Evolutionary conservation across 768 basidiomycete genomes (phyloP), one percentile per base, ranked within the genome.

Genomic region (Cubamyces lactineus): DNA sequence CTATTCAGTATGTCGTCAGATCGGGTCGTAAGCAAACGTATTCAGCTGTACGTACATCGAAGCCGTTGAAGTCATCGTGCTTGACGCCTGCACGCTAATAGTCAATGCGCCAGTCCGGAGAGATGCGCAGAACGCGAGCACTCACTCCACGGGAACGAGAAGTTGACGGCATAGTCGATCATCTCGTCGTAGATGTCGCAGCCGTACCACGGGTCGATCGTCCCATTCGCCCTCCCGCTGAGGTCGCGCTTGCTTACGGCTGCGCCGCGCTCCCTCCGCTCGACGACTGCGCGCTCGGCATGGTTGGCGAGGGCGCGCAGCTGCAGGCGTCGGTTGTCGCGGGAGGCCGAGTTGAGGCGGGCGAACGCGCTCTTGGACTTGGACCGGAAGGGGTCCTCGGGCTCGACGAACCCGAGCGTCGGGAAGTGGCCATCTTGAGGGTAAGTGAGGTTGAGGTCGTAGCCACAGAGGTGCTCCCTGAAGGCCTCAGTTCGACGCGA

Each of bases 81-180:
- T 57, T 48, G 23, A 39, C 16, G 23, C 47, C 48, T 61, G 7
- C 38, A 47, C 7, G 8, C 19, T 16, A 1, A 16, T n/a, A 11
- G 17, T 9, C 23, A 63, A 6, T 24, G n/a, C 24, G 45, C 42
- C 2, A 11, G 15, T 15, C 3, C 40, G 28, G 47, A 43, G 26
- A 19, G 23, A 21, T 9, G 17, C 52, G 43, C 12, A 12, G 4
- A 28, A 23, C 26, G 23, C 16, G 26, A 30, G n/a, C 19, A 70
- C 76, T 21, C 40, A 77, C 76, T 72, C 82, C 82, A 83, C 1
- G 89, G 89, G 69, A 79, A 84, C 0, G 89, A 88, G 68, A 79
- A 90, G 69, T 91, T 92, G 61, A 84, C 53, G 16, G 88, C 86
- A 65, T 91, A 91, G 72, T 91, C 89, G 34, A 88, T 67, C 73